Base-by-base conservation (phyloP, 2,329 filamentous ascomycete species). In the Pseudogymnoascus sp. region DNA sequence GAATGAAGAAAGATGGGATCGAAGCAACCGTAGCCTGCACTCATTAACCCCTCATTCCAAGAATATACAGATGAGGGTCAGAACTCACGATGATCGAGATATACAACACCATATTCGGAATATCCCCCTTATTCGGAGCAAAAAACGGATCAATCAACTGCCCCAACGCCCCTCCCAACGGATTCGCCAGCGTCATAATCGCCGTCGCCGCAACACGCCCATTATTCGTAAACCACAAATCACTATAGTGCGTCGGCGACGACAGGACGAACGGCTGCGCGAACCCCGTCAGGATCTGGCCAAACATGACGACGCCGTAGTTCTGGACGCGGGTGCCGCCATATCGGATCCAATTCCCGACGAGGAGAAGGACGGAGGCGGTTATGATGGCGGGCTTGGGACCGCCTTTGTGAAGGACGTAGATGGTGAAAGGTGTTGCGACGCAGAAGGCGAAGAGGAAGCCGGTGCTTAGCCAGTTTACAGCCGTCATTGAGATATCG, bases 301-400 rank as follows among this genome's bases (percentile, higher is more conserved):
- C 93, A 69, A 96, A 87, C 88, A 97, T 91, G 66, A 91, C 88
- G 49, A 89, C 81, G 43, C 87, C 87, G 71, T 90, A 96, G 68
- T 80, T 82, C 69, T 75, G 76, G 46, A 77, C 79, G 65, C 70
- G 79, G 65, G 78, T 87, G 63, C 91, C 91, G 1, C 84, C 90
- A 78, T 90, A 96, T 62, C 93, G 88, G 68, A 97, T 83, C 93
- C 95, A 97, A 77, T 96, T 97, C 0, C 95, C 95, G 1, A 88
- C 69, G 4, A 97, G 81, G 18, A 93, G 80, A 37, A 97, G 82
- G 0, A 85, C 77, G 12, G 90, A 89, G 1, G 92, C 82, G 23
- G 80, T 80, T 64, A 96, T 79, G 71, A 97, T 91, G 62, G 91
- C 87, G 34, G 82, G 80, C 74, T 89, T 93, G 1, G 93, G 90